Conservation (phyloP, 2,329 filamentous ascomycete genomes). For the Talaromyces sp. region DNA sequence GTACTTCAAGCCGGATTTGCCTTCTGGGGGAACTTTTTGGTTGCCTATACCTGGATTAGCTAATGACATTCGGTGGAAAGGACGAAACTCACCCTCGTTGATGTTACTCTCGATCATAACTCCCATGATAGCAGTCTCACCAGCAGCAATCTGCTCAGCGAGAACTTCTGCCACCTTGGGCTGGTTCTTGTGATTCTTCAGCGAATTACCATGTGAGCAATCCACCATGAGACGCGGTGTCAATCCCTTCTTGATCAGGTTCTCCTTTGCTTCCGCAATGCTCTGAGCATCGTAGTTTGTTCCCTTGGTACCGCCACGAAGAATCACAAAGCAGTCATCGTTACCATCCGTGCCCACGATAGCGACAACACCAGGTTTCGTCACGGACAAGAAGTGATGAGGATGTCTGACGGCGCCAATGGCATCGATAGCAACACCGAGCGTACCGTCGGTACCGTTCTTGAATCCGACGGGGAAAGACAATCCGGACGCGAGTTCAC, state of each 20-base stretch:
- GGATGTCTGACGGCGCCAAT: constrained; percentile 89
- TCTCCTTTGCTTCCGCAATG: constrained; percentile 78
- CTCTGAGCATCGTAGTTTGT: constrained; percentile 90
- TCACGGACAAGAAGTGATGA: constrained; percentile 96
- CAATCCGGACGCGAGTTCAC: constrained; percentile 87
- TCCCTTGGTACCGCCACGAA: constrained; percentile 86
- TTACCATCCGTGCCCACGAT: constrained; percentile 95
- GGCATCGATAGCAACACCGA: constrained; percentile 89
- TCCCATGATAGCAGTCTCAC: constrained; percentile 86
- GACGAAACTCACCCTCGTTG: constrained; percentile 67
- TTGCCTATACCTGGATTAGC: constrained; percentile 50
- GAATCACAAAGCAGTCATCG: constrained; percentile 94
- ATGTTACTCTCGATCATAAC: constrained; percentile 99
- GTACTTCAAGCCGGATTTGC: constrained; percentile 80
- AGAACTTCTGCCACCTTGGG: constrained; percentile 82
- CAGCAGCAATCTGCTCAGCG: constrained; percentile 78
- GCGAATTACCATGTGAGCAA: constrained; percentile 94
- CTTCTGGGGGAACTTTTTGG: constrained; percentile 89
- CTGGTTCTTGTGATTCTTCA: constrained; percentile 97
- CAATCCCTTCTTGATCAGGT: constrained; percentile 71
- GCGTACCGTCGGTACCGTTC: constrained; percentile 92
- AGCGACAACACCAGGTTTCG: constrained; percentile 90
- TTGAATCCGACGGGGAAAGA: constrained; percentile 99
- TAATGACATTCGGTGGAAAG: background rate
- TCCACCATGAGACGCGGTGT: constrained; percentile 88